A percentile compares a stretch with the other conserved stretches of the same genome.
Evolutionary conservation across 805 yeast genomes (phyloP).

Genomic region (Candida dendrica): DNA sequence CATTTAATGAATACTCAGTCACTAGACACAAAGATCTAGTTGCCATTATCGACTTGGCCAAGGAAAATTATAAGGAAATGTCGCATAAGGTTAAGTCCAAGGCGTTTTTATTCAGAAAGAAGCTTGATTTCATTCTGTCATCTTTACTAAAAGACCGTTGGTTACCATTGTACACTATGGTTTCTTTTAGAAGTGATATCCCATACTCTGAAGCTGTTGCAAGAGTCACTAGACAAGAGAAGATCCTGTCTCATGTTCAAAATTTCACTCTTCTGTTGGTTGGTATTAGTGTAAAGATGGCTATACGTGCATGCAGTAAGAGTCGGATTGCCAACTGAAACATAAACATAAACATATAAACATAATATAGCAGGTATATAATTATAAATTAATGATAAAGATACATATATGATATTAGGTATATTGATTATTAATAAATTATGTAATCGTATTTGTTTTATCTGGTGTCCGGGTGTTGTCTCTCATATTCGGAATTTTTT

Average conservation of each 20-base stretch:
- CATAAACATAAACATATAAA: too few relatives aligned
- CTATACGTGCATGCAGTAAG: too few relatives aligned
- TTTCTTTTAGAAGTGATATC: conserved; percentile 80
- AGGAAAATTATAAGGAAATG: conserved; percentile 83
- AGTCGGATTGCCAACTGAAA: too few relatives aligned
- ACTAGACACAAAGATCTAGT: conserved; percentile 58
- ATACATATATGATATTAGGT: too few relatives aligned
- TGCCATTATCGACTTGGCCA: conserved; percentile 73
- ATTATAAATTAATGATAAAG: too few relatives aligned
- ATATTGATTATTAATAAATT: too few relatives aligned
- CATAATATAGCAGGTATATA: too few relatives aligned
- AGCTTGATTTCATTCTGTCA: conserved; percentile 60
- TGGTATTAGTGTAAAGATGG: neutral
- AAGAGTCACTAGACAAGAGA: conserved; percentile 46
- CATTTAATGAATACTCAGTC: conserved; percentile 49
- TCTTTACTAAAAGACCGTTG: conserved; percentile 52
- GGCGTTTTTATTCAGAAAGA: conserved; percentile 56
- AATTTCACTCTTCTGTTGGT: neutral
- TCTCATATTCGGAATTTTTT: too few relatives aligned
- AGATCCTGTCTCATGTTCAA: conserved; percentile 28
- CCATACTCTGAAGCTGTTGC: conserved; percentile 63
- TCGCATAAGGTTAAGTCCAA: conserved; percentile 65
- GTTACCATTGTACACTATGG: conserved; percentile 90
- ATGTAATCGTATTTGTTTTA: too few relatives aligned
- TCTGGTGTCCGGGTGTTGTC: too few relatives aligned